phyloP scores from a whole-genome alignment of 2,329 filamentous ascomycete species.

The Hypoxylon sp. region DNA sequence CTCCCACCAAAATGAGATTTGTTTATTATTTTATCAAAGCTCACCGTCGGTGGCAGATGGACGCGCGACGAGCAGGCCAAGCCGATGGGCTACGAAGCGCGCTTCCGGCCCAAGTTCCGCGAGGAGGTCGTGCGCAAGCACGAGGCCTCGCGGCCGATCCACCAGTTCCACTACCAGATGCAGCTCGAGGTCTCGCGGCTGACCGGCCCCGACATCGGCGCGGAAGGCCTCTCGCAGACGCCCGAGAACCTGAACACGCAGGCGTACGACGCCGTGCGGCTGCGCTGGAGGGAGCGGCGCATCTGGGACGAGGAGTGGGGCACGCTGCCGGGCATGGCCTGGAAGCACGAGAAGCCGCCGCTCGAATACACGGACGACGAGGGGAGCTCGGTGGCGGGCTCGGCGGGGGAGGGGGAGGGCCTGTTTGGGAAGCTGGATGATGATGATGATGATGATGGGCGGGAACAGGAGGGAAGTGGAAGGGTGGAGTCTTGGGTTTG shows the following conservation, averaged over 20 bases:
- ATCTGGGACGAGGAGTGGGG: slow-evolving; percentile 30
- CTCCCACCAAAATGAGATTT: too few species aligned
- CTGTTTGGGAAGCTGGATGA: too few species aligned
- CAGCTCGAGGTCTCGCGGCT: slow-evolving; percentile 6
- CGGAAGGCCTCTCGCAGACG: not conserved
- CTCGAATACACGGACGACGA: not conserved
- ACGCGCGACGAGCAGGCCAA: not conserved
- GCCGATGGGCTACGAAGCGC: not conserved
- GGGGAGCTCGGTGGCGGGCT: too few species aligned
- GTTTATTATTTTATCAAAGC: too few species aligned
- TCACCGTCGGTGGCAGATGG: not conserved
- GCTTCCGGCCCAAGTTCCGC: too few species aligned
- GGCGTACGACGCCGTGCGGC: not conserved
- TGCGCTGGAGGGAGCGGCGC: not conserved
- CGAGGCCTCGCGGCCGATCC: slow-evolving; percentile 23
- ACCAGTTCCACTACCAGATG: slow-evolving; percentile 29
- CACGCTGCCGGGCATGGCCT: slow-evolving; percentile 29
- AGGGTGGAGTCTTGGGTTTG: too few species aligned
- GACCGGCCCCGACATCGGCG: not conserved
- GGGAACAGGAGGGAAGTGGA: too few species aligned
- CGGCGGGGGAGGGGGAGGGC: too few species aligned
- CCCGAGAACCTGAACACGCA: not conserved
- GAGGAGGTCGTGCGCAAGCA: too few species aligned
- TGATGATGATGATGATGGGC: too few species aligned
- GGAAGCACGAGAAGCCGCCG: slow-evolving; percentile 20